phyloP scores from a whole-genome alignment of 106 monocot genomes.

The Vanilla planifolia region DNA sequence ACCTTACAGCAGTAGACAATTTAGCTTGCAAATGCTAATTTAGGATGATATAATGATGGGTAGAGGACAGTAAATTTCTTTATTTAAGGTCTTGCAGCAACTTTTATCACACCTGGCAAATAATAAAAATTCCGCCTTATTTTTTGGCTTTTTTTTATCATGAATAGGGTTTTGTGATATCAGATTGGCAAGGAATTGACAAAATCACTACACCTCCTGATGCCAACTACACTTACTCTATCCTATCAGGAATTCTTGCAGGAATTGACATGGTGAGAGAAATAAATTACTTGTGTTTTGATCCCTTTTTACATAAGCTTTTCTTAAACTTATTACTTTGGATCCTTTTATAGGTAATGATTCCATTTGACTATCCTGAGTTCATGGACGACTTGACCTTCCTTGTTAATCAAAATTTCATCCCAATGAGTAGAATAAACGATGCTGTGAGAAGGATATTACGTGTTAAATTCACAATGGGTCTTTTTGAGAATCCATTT shows the following conservation, averaged over 20 bases:
- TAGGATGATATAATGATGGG: too few relatives aligned
- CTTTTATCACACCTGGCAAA: too few relatives aligned
- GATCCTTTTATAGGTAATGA: conserved; percentile 29
- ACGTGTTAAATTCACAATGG: conserved; percentile 52
- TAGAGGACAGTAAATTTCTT: too few relatives aligned
- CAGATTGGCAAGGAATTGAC: conserved; percentile 71
- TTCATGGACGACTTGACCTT: conserved; percentile 24
- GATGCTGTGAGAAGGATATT: conserved; percentile 58
- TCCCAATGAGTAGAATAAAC: conserved; percentile 41
- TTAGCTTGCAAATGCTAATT: too few relatives aligned
- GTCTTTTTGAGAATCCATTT: conserved; percentile 48
- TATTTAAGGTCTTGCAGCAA: too few relatives aligned
- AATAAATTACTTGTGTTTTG: not conserved
- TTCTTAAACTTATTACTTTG: not conserved
- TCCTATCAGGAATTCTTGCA: conserved; percentile 50
- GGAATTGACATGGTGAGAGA: conserved; percentile 71
- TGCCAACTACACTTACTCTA: conserved; percentile 55
- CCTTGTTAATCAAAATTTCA: conserved; percentile 26
- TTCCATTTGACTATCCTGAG: conserved; percentile 34
- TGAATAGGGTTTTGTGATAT: conserved; percentile 84
- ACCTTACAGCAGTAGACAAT: too few relatives aligned
- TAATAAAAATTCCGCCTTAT: too few relatives aligned
- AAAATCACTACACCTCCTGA: conserved; percentile 44
- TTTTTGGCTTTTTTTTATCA: too few relatives aligned
- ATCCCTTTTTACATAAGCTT: not conserved